Evolutionary conservation across 2,329 filamentous ascomycete species (phyloP), one percentile per base, ranked within the genome.

Genomic region (Nannizziopsis arthrosporioides): DNA sequence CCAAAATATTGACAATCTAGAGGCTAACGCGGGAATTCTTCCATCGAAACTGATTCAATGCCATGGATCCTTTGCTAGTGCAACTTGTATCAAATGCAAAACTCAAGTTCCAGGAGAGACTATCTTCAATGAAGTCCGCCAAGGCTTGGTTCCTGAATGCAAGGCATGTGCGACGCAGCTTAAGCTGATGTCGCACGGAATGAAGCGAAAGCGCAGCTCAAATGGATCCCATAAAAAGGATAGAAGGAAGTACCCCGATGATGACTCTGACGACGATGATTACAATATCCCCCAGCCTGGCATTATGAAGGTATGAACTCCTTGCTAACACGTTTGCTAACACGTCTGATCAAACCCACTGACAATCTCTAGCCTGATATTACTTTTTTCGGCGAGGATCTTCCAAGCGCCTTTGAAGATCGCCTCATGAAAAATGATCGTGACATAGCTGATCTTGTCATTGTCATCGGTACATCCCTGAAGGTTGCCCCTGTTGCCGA

Each of bases 1-100:
- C 0, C 92, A 98, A 64, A 98, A 98, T 65, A 96, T 98, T 60
- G 92, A 98, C 71, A 95, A 95, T 58, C 80, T 95, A 44, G 90
- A 98, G 65, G 77, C 81, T 52, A 81, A 85, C 59, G 90, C 90
- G 0, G 92, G 92, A 17, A 85, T 98, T 51, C 68, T 73, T 17
- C 75, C 79, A 1, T 81, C 85, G 31, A 94, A 92, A 61, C 75
- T 96, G 14, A 83, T 98, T 22, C 90, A 98, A 67, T 96, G 92
- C 63, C 92, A 98, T 63, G 92, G 92, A 52, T 94, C 87, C 5
- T 96, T 95, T 69, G 89, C 89, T 38, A 93, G 84, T 0, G 92
- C 92, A 17, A 85, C 81, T 2, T 98, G 92, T 65, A 77, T 92
- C 40, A 82, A 85, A 59, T 98, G 92, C 65, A 73, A 78, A 42